Conservation (phyloP, 75 land plant species). For the Cryptomeria japonica region DNA sequence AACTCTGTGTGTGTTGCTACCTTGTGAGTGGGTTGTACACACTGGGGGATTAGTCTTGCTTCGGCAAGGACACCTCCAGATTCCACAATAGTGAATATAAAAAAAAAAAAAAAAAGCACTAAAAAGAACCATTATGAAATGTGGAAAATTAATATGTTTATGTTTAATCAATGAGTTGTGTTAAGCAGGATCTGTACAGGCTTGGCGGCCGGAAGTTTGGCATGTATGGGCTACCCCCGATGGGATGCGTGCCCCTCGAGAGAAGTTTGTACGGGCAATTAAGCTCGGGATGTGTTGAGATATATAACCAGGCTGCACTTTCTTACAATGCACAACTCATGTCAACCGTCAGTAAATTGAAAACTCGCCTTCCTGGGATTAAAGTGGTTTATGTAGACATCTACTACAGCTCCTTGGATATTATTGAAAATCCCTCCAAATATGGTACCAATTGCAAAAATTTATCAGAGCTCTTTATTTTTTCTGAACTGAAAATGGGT, state of each 20-base stretch:
- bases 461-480: no score
- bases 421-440: slow-evolving; percentile 39
- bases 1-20: no score
- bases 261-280: slow-evolving; percentile 27
- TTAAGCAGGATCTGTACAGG: slow-evolving; percentile 34
- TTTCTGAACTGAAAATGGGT: not conserved
- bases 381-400: slow-evolving; percentile 41
- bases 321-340: slow-evolving; percentile 40
- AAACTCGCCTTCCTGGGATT: not conserved
- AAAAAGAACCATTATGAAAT: no score
- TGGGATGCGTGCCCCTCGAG: slow-evolving; percentile 56
- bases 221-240: slow-evolving; percentile 48
- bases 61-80: no score
- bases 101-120: no score
- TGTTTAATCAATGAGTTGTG: no score
- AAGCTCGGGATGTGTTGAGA: slow-evolving; percentile 28
- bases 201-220: slow-evolving; percentile 62
- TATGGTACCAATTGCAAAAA: slow-evolving; percentile 33
- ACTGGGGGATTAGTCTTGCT: no score
- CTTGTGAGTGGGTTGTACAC: no score
- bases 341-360: slow-evolving; percentile 15
- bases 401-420: slow-evolving; percentile 24
- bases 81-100: no score
- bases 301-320: slow-evolving; percentile 28
- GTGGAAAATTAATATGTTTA: no score